These are phyloP conservation scores for Colletotrichum lentis DNA, from an alignment of 2,329 filamentous ascomycete genomes.

Conservation along the genomic window DNA sequence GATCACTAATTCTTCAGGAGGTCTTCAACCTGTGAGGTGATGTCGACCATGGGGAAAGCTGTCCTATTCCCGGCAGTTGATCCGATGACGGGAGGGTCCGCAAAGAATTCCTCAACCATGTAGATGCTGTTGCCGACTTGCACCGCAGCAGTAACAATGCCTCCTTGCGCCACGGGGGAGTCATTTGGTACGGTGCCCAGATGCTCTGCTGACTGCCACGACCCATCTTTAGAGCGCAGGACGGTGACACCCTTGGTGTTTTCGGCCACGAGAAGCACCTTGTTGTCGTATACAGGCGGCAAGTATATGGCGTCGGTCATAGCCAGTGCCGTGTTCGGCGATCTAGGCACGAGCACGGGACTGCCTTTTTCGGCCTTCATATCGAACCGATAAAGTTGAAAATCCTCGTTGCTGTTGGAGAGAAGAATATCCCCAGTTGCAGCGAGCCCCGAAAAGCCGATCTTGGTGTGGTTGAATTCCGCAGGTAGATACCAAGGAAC, in stretches of 20 bases:
- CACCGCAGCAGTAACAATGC: slow-evolving; percentile 20
- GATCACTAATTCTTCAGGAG: slow-evolving; percentile 2
- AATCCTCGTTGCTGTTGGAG: slow-evolving; percentile 30
- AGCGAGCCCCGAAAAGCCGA: slow-evolving; percentile 39
- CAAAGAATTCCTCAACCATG: slow-evolving; percentile 34
- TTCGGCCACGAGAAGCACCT: slow-evolving; percentile 47
- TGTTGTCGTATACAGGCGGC: slow-evolving; percentile 46
- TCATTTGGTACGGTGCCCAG: slow-evolving; percentile 46
- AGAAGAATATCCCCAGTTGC: slow-evolving; percentile 31
- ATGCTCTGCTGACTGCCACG: slow-evolving; percentile 49
- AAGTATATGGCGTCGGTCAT: slow-evolving; percentile 46
- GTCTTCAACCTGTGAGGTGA: slow-evolving; percentile 20
- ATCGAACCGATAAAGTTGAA: slow-evolving; percentile 39
- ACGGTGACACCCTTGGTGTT: slow-evolving; percentile 48
- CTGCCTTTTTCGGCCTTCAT: slow-evolving; percentile 31
- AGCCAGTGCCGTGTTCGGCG: slow-evolving; percentile 22
- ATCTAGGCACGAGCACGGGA: slow-evolving; percentile 36
- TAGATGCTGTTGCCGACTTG: slow-evolving; percentile 35
- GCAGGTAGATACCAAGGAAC: slow-evolving; percentile 38
- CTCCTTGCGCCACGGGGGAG: slow-evolving; percentile 26
- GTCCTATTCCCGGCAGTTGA: slow-evolving; percentile 31
- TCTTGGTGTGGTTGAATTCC: slow-evolving; percentile 28
- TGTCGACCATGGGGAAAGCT: slow-evolving; percentile 32
- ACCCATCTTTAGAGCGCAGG: slow-evolving; percentile 46
- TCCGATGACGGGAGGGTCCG: slow-evolving; percentile 13